phyloP scores from a whole-genome alignment of 257 asterid genomes.

The Craterostigma plantagineum region DNA sequence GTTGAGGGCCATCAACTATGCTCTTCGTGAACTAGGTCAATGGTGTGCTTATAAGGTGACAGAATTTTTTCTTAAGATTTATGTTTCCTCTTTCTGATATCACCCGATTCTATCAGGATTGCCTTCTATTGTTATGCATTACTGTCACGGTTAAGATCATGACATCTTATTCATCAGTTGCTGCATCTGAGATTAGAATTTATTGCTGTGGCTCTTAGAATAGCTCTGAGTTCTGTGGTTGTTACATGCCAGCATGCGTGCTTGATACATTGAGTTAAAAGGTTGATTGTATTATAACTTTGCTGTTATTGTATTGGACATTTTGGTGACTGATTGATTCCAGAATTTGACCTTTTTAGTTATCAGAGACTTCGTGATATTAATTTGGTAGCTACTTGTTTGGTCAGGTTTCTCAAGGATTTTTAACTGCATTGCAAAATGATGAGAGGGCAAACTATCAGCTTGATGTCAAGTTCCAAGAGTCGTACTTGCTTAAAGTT shows the following conservation, averaged over 20 bases:
- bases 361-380: not conserved
- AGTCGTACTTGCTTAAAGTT: conserved; percentile 66
- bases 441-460: conserved; percentile 95
- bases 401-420: conserved; percentile 78
- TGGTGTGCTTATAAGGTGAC: conserved; percentile 97
- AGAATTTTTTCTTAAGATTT: conserved; percentile 3
- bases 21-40: conserved; percentile 96
- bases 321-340: too few species aligned
- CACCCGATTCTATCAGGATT: not conserved
- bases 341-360: not conserved
- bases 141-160: not conserved
- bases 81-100: not conserved
- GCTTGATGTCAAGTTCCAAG: conserved; percentile 97
- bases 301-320: too few species aligned
- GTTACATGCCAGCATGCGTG: too few species aligned
- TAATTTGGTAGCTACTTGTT: not conserved
- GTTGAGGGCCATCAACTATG: conserved; percentile 91
- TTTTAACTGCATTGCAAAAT: conserved; percentile 80
- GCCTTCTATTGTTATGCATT: not conserved
- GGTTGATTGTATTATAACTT: too few species aligned
- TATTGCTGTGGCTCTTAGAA: too few species aligned
- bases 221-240: too few species aligned
- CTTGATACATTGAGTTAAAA: too few species aligned
- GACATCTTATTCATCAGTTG: too few species aligned
- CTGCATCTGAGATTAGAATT: too few species aligned